phyloP scores from a whole-genome alignment of 345 rosid genomes.

The Citrus reticulata region DNA sequence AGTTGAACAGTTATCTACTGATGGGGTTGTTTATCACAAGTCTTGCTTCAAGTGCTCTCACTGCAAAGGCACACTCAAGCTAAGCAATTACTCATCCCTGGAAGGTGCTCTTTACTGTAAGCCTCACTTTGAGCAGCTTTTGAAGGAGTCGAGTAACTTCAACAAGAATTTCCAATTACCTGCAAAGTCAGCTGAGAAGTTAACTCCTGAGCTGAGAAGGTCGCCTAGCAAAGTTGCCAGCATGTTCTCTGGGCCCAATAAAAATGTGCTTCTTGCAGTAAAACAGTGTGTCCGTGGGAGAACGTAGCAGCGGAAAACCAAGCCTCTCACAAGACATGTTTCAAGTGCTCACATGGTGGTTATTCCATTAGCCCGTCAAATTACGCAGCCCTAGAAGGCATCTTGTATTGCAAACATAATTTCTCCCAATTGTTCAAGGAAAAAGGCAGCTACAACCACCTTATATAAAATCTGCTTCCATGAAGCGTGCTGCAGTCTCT shows the following conservation, averaged over 20 bases:
- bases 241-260: constrained; percentile 76
- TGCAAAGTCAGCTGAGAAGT: constrained; percentile 82
- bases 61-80: not conserved
- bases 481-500: too few species aligned
- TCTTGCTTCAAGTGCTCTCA: constrained; percentile 95
- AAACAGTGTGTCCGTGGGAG: constrained; percentile 96
- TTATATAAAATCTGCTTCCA: too few species aligned
- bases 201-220: constrained; percentile 87
- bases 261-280: constrained; percentile 91
- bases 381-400: constrained; percentile 93
- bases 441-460: constrained; percentile 88
- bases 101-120: too few species aligned
- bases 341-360: constrained; percentile 95
- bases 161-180: constrained; percentile 94
- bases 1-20: constrained; percentile 27
- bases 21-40: constrained; percentile 80
- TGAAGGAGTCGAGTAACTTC: constrained; percentile 89
- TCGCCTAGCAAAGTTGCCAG: constrained; percentile 93
- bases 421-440: constrained; percentile 81
- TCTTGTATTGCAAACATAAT: constrained; percentile 89
- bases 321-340: constrained; percentile 86
- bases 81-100: too few species aligned
- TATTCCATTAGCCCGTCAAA: constrained; percentile 81
- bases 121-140: constrained; percentile 96
- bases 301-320: constrained; percentile 93